Evolutionary conservation across 2,329 filamentous ascomycete species (phyloP), one percentile per base, ranked within the genome.

Genomic region (Chalaropsis ovoidea): DNA sequence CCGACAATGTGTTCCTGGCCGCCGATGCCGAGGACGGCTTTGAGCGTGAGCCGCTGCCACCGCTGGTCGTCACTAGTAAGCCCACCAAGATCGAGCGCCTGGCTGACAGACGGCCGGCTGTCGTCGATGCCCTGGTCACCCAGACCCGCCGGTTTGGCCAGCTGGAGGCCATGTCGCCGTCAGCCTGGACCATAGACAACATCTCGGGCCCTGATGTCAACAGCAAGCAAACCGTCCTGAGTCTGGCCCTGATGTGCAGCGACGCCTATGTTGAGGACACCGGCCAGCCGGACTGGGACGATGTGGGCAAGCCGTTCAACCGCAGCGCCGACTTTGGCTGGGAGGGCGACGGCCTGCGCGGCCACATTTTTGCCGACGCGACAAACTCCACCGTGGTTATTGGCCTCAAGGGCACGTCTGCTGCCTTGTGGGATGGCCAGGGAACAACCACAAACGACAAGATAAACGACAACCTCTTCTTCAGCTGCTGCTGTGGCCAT

Each of bases 381-480:
- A 83, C 77, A 47, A 96, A 97, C 74, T 84, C 84, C 43, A 97
- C 93, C 1, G 81, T 97, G 64, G 86, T 97, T 52, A 94, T 97
- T 69, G 92, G 90, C 4, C 77, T 99, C 66, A 99, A 99, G 76
- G 94, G 93, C 64, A 96, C 92, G 0, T 89, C 87, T 0, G 84
- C 87, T 1, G 93, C 94, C 13, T 86, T 97, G 2, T 97, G 96
- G 73, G 93, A 97, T 74, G 94, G 94, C n/a, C 89, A 93, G 45
- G 93, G 92, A 63, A 97, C 94, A 0, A 97, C 93, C 0, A 95
- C 91, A 31, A 96, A 96, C 70, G 94, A 99, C 77, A 99, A 99
- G 77, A 80, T 92, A 72, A 99, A 97, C 74, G 94, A 99, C 76
- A 99, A 99, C 73, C 80, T 99, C 10, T 96, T 95, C 76, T 96